These are phyloP conservation scores for Kuraishia capsulata DNA, from an alignment of 805 yeast genomes.

Conservation along the genomic window DNA sequence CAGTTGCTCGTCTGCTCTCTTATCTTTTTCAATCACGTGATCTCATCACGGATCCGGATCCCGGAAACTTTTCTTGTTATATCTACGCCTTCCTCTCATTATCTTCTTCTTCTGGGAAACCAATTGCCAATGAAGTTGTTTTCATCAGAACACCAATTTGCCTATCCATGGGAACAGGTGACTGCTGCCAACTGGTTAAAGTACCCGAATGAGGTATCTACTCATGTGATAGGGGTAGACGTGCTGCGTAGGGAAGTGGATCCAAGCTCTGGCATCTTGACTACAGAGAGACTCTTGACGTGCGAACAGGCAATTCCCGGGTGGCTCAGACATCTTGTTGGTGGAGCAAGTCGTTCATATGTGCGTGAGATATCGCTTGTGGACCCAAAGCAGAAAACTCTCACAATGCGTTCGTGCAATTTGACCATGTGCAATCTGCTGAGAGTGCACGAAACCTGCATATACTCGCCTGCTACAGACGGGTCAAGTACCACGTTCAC, in stretches of 20 bases:
- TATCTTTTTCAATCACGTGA: too few relatives aligned
- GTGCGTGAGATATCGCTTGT: constrained; percentile 88
- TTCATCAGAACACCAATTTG: constrained; percentile 56
- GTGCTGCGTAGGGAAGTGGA: constrained; percentile 67
- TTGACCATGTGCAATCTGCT: constrained; percentile 71
- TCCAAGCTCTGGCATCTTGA: constrained; percentile 39
- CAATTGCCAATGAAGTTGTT: constrained; percentile 81
- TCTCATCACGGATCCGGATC: too few relatives aligned
- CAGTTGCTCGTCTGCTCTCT: too few relatives aligned
- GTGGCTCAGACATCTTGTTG: constrained; percentile 70
- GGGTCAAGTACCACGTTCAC: constrained; percentile 53
- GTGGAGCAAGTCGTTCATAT: constrained; percentile 63
- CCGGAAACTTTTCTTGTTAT: too few relatives aligned
- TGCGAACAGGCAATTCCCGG: constrained; percentile 80
- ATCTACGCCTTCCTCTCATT: not conserved
- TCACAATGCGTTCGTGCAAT: constrained; percentile 77
- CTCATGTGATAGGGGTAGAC: constrained; percentile 93
- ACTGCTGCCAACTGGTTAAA: constrained; percentile 96
- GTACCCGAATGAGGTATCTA: constrained; percentile 88
- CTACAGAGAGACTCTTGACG: constrained; percentile 82
- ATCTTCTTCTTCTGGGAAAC: not conserved
- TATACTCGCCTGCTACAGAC: constrained; percentile 58
- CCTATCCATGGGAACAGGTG: constrained; percentile 89
- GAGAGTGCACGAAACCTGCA: constrained; percentile 81
- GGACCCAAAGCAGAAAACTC: constrained; percentile 51